phyloP scores from a whole-genome alignment of 768 basidiomycete genomes.

The Tricholoma flavovirens region DNA sequence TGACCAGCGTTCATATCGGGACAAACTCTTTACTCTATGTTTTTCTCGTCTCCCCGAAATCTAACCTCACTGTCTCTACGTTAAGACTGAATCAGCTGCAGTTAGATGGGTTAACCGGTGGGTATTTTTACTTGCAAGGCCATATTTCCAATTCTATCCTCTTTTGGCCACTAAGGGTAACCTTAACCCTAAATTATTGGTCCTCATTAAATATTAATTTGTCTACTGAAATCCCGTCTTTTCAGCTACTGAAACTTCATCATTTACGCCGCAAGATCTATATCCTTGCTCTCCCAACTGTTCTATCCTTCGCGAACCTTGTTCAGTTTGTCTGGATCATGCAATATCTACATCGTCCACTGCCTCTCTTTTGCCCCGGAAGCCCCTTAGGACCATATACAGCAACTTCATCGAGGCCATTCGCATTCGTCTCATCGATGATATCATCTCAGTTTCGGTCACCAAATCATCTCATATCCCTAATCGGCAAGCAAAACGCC shows the following conservation, averaged over 20 bases:
- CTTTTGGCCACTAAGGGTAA: constrained; percentile 2
- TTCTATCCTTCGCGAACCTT: constrained; percentile 32
- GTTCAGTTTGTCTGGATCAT: constrained; percentile 28
- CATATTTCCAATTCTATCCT: too few species aligned
- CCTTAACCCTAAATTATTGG: constrained; percentile 18
- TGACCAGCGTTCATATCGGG: constrained; percentile 46
- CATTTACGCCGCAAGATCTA: constrained; percentile 43
- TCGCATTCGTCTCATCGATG: constrained; percentile 48
- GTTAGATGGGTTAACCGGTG: constrained; percentile 49
- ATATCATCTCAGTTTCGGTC: constrained; percentile 42
- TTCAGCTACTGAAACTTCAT: constrained; percentile 36
- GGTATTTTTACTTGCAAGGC: too few species aligned
- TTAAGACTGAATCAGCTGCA: constrained; percentile 30
- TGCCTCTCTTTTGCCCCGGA: constrained; percentile 33
- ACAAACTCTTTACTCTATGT: constrained; percentile 46
- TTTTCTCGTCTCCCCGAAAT: constrained; percentile 44
- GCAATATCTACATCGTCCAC: constrained; percentile 7
- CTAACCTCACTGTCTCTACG: constrained; percentile 24
- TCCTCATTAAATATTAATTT: neutral
- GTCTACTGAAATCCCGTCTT: too few species aligned
- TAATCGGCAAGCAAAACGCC: constrained; percentile 36
- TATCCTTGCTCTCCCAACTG: constrained; percentile 52
- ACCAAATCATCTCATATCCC: constrained; percentile 23
- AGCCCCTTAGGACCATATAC: constrained; percentile 34
- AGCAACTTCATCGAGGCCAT: constrained; percentile 60